Percentiles rank a stretch among this genome's conserved stretches.
Evolutionary conservation across 768 basidiomycete genomes (phyloP).

Genomic region (Psilocybe subaeruginosa): DNA sequence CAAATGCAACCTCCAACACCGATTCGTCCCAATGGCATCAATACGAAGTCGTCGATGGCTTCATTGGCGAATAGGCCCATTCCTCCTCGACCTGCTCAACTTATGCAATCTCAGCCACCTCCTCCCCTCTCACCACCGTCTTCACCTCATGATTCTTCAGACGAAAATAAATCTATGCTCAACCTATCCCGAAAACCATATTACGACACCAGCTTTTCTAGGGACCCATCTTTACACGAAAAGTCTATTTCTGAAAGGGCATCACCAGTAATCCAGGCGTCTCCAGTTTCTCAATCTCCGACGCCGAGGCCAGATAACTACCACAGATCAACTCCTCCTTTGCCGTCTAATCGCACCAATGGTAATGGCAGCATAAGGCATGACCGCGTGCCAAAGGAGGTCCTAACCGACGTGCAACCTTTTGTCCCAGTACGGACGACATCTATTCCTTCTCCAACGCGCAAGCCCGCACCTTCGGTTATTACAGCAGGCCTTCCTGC

Average conservation of each 20-base stretch:
- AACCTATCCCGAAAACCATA: constrained; percentile 21
- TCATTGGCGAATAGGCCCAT: constrained; percentile 61
- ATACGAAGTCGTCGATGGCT: constrained; percentile 35
- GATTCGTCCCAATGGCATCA: constrained; percentile 21
- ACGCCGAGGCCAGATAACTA: not conserved
- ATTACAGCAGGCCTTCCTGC: constrained; percentile 16
- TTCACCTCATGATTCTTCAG: constrained; percentile 46
- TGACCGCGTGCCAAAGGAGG: constrained; percentile 14
- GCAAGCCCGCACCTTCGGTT: constrained; percentile 27
- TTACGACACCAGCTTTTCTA: constrained; percentile 17
- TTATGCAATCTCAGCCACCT: constrained; percentile 41
- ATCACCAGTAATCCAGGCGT: constrained; percentile 19
- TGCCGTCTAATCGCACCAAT: constrained; percentile 17
- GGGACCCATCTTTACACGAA: constrained; percentile 14
- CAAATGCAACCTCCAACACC: constrained; percentile 19
- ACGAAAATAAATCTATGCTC: constrained; percentile 33
- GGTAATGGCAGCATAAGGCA: constrained; percentile 16
- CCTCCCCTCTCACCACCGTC: constrained; percentile 49
- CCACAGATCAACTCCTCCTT: constrained; percentile 12
- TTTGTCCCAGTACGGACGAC: constrained; percentile 22
- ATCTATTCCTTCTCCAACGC: constrained; percentile 22
- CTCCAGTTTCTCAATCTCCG: constrained; percentile 13
- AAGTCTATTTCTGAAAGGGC: constrained; percentile 18
- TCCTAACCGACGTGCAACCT: constrained; percentile 17
- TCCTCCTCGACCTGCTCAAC: constrained; percentile 60